Percentiles rank a stretch among this genome's conserved stretches.
These are phyloP conservation scores for Lichtheimia hyalospora DNA, from an alignment of 371 early-diverging fungal species.

Conservation along the genomic window DNA sequence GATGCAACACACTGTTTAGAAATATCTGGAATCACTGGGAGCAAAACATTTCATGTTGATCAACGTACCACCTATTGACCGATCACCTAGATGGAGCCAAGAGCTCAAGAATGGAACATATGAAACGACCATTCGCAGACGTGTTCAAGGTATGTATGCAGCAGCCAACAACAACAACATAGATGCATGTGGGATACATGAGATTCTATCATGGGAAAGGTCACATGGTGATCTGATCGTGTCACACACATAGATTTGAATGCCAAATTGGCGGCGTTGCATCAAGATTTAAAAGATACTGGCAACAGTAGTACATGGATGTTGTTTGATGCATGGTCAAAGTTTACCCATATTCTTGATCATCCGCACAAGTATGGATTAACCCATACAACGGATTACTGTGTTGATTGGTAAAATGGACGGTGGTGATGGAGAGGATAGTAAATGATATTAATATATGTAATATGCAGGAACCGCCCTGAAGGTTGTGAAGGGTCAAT, in stretches of 20 bases:
- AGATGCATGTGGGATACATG: too few relatives aligned
- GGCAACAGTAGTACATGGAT: neutral
- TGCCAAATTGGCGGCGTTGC: constrained; percentile 16
- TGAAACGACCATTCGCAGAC: constrained; percentile 8
- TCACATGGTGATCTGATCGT: neutral
- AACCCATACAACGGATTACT: constrained; percentile 19
- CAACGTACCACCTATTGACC: constrained; percentile 40
- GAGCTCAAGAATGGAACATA: neutral
- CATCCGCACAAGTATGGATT: constrained; percentile 19
- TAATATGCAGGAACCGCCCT: constrained; percentile 20
- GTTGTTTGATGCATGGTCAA: constrained; percentile 31
- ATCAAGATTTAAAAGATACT: constrained; percentile 9
- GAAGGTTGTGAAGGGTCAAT: constrained; percentile 14
- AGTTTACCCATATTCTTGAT: constrained; percentile 27
- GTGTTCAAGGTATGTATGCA: constrained; percentile 19
- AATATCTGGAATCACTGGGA: constrained; percentile 23
- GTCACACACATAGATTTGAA: constrained; percentile 20
- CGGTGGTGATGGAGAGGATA: neutral
- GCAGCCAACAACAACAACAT: too few relatives aligned
- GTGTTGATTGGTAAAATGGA: constrained; percentile 29
- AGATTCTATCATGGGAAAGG: neutral
- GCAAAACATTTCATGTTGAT: constrained; percentile 31
- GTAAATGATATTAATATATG: neutral
- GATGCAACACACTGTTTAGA: neutral
- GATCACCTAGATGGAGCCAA: constrained; percentile 28